A percentile compares a stretch with the other conserved stretches of the same genome.
Conservation (phyloP, 73 alveolate species). For the Tetrahymena thermophila region DNA sequence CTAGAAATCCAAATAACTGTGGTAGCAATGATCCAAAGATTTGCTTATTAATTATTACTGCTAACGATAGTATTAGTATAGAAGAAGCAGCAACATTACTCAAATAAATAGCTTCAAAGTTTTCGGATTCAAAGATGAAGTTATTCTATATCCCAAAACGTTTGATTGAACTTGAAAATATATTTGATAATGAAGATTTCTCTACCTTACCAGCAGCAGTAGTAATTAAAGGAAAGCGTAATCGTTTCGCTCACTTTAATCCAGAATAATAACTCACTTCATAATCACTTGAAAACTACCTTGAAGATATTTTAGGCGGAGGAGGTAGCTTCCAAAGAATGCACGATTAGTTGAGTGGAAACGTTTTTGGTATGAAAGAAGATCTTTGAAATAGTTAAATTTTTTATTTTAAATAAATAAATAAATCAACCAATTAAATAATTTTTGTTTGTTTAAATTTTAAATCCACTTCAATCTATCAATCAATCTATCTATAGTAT, state of each 20-base stretch:
- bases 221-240: neutral
- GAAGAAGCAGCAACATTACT: neutral
- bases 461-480: neutral
- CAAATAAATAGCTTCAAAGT: neutral
- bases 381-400: neutral
- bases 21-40: constrained; percentile 47
- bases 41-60: constrained; percentile 61
- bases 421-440: no score
- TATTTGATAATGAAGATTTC: neutral
- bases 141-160: neutral
- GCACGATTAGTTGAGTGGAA: neutral
- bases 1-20: constrained; percentile 46
- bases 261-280: neutral
- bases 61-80: constrained; percentile 5
- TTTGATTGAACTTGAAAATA: neutral
- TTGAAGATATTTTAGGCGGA: neutral
- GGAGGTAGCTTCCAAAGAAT: neutral
- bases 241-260: neutral
- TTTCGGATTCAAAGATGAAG: neutral
- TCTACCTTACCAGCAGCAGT: neutral
- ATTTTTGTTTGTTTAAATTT: neutral
- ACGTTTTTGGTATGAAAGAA: neutral
- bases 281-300: neutral
- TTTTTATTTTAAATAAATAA: no score
- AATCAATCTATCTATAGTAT: no score